These are phyloP conservation scores for Leptomonas pyrrhocoris DNA, from an alignment of 208 protist species.

Conservation along the genomic window DNA sequence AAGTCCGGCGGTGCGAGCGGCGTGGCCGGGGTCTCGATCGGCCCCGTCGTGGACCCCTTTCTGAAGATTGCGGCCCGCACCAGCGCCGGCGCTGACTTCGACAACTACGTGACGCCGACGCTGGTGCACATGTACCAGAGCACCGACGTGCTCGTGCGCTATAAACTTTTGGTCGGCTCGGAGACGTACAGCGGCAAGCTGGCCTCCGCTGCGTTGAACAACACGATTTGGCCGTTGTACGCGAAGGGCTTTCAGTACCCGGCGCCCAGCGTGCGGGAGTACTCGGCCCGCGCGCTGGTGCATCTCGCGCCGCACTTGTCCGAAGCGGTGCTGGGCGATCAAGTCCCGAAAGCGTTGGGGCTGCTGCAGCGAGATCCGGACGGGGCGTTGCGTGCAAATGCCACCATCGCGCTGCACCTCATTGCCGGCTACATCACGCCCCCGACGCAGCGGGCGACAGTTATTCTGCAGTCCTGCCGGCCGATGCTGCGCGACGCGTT, in stretches of 20 bases:
- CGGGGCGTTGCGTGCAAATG: constrained; percentile 84
- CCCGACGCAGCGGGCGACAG: constrained; percentile 38
- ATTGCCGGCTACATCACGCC: constrained; percentile 58
- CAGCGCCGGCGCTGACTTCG: constrained; percentile 54
- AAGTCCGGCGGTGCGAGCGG: constrained; percentile 22
- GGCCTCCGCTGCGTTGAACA: constrained; percentile 40
- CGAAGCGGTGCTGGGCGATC: constrained; percentile 54
- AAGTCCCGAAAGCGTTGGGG: constrained; percentile 51
- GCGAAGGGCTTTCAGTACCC: constrained; percentile 64
- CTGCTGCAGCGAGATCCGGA: constrained; percentile 78
- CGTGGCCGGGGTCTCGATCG: constrained; percentile 18
- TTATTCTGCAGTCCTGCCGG: constrained; percentile 67
- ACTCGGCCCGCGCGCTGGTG: constrained; percentile 74
- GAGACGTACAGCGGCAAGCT: constrained; percentile 53
- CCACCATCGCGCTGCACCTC: constrained; percentile 81
- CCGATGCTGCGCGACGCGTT: constrained; percentile 88
- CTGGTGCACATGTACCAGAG: constrained; percentile 69
- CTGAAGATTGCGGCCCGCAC: constrained; percentile 54
- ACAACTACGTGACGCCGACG: constrained; percentile 50
- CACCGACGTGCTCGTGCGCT: constrained; percentile 61
- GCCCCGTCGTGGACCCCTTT: constrained; percentile 62
- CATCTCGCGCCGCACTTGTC: constrained; percentile 63
- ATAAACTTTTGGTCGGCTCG: constrained; percentile 63
- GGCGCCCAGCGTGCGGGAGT: constrained; percentile 68
- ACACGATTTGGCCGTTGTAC: constrained; percentile 78